These are phyloP conservation scores for Phoenix roebelenii DNA, from an alignment of 176 grass and related monocot species.

Conservation along the genomic window DNA sequence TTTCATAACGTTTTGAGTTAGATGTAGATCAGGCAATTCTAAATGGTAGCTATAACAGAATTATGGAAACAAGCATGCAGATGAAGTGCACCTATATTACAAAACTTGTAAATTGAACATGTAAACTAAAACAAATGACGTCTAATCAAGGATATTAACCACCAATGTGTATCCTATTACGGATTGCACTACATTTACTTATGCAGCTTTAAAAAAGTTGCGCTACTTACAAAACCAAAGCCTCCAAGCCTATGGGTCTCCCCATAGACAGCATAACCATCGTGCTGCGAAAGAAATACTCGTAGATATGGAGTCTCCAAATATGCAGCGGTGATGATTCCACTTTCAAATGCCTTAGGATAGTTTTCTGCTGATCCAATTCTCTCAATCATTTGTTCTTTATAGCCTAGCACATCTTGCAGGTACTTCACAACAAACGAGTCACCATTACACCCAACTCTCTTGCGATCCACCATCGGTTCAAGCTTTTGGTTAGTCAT, in stretches of 20 bases:
- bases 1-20: too few species aligned
- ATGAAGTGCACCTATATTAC: too few species aligned
- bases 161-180: too few species aligned
- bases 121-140: too few species aligned
- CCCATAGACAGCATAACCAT: constrained; percentile 6
- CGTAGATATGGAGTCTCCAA: constrained; percentile 25
- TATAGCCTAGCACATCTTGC: constrained; percentile 3
- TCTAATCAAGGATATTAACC: too few species aligned
- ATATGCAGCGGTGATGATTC: constrained; percentile 23
- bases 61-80: too few species aligned
- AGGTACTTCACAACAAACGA: constrained; percentile 29
- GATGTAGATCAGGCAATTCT: too few species aligned
- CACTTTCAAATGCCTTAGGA: neutral
- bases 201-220: neutral
- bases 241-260: constrained; percentile 25
- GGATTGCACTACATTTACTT: neutral
- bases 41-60: too few species aligned
- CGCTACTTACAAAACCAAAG: constrained; percentile 29
- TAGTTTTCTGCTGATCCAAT: neutral
- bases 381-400: neutral
- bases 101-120: too few species aligned
- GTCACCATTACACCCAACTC: constrained; percentile 16
- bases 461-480: neutral
- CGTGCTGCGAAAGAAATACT: constrained; percentile 19
- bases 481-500: constrained; percentile 9